Percentiles rank a stretch among this genome's conserved stretches.
phyloP scores from a whole-genome alignment of 441 rosid genomes.

The Viola pubescens region DNA sequence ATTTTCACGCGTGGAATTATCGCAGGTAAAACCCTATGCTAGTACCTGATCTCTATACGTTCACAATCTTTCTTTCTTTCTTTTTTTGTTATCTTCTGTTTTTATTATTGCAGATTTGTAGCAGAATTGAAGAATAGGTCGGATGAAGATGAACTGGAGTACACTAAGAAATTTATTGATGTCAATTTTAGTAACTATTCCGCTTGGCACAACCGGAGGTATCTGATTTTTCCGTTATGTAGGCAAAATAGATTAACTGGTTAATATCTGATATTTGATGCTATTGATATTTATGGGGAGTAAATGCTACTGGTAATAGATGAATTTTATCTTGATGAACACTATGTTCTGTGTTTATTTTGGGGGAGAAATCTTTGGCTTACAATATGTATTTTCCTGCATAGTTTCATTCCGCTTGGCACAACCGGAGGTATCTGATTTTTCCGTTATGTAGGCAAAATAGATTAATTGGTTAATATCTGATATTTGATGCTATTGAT shows the following conservation, averaged over 20 bases:
- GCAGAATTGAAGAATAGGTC: conserved; percentile 59
- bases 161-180: conserved; percentile 53
- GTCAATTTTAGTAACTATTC: conserved; percentile 81
- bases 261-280: too few species aligned
- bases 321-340: too few species aligned
- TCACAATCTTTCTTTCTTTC: background rate
- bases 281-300: too few species aligned
- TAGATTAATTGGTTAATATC: too few species aligned
- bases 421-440: too few species aligned
- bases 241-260: too few species aligned
- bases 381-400: conserved; percentile 2
- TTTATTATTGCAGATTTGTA: conserved; percentile 50
- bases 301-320: too few species aligned
- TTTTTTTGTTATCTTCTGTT: background rate
- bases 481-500: too few species aligned
- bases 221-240: conserved; percentile 5
- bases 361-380: background rate
- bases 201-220: conserved; percentile 98
- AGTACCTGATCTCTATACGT: background rate
- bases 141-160: conserved; percentile 64
- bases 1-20: conserved; percentile 89
- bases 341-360: too few species aligned
- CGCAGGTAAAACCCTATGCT: conserved; percentile 46
- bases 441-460: too few species aligned
- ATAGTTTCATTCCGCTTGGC: too few species aligned